These are phyloP conservation scores for Ruellia speciosa DNA, from an alignment of 305 asterid genomes.

Conservation along the genomic window DNA sequence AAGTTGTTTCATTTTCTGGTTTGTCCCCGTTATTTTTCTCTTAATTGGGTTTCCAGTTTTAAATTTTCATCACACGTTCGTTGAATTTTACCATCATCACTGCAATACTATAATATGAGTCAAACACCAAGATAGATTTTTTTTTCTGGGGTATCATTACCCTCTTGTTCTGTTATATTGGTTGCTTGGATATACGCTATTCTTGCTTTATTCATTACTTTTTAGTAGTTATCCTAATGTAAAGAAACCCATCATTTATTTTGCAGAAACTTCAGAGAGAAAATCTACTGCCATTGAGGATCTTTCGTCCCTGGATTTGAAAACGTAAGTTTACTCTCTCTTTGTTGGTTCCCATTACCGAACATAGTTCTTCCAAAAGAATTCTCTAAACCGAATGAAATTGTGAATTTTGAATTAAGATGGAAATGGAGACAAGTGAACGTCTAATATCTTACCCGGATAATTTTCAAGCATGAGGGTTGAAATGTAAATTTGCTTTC, in stretches of 20 bases:
- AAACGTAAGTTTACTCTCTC: slow-evolving; percentile 53
- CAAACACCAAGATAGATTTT: too few species aligned
- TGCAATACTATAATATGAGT: too few species aligned
- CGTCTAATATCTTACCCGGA: too few species aligned
- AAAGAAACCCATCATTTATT: slow-evolving; percentile 16
- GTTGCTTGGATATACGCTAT: not conserved
- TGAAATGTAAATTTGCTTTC: too few species aligned
- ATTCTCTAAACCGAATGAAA: not conserved
- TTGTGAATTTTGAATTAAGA: not conserved
- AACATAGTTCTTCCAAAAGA: slow-evolving; percentile 5
- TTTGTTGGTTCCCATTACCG: slow-evolving; percentile 7
- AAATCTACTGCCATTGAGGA: slow-evolving; percentile 50
- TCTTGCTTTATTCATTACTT: not conserved
- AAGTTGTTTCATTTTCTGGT: too few species aligned
- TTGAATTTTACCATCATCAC: too few species aligned
- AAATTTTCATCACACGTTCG: too few species aligned
- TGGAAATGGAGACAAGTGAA: not conserved
- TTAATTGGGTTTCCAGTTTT: too few species aligned
- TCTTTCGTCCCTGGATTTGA: slow-evolving; percentile 65
- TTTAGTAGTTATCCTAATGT: slow-evolving; percentile 7
- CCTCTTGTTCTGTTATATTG: not conserved
- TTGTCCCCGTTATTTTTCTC: too few species aligned
- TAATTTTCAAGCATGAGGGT: too few species aligned
- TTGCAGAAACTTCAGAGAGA: slow-evolving; percentile 68
- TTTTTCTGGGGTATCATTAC: too few species aligned